Evolutionary conservation across 371 early-diverging fungal species (phyloP), one percentile per base, ranked within the genome.

Genomic region (Syncephalis plumigaleata): DNA sequence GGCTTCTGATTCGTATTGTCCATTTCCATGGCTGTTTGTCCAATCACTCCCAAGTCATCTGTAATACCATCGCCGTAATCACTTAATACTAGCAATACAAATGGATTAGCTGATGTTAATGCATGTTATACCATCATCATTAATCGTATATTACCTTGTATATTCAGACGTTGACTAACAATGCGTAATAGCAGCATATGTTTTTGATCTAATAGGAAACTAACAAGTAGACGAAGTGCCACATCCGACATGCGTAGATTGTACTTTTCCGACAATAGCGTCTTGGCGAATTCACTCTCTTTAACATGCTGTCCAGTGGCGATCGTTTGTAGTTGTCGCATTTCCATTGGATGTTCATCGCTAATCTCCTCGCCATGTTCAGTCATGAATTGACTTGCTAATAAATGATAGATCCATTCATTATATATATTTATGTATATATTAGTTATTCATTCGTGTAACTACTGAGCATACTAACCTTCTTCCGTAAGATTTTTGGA

Each of bases 91-190:
- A 31, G 4, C 4, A 7, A 7, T 4, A 7, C 11, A 31, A 7
- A 7, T 7, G 31, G 4, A 31, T 4, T 31, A 31, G 11, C 11
- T 31, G 11, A 11, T 31, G 11, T 31, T 31, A 31, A 31, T n/a
- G n/a, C n/a, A n/a, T n/a, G n/a, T n/a, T n/a, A 31, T 31, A 31
- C 7, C 31, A 11, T 4, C 11, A 31, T 31, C 31, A 31, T 31
- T 7, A 11, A 31, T 31, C 7, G 31, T 31, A 25, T 40, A 38
- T 42, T 52, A 65, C 74, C 85, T 60, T 85, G 70, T 38, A 99
- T 91, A 53, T 84, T 75, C 31, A 99, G 59, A 55, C 91, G 79
- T 60, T 91, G 89, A 59, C 96, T 97, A 36, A 97, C 78, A n/a
- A 98, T 73, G 49, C 91, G 75, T 54, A 96, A 70, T 48, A 99